Conservation (phyloP, 345 rosid species). For the Eucalyptus lansdowneana region DNA sequence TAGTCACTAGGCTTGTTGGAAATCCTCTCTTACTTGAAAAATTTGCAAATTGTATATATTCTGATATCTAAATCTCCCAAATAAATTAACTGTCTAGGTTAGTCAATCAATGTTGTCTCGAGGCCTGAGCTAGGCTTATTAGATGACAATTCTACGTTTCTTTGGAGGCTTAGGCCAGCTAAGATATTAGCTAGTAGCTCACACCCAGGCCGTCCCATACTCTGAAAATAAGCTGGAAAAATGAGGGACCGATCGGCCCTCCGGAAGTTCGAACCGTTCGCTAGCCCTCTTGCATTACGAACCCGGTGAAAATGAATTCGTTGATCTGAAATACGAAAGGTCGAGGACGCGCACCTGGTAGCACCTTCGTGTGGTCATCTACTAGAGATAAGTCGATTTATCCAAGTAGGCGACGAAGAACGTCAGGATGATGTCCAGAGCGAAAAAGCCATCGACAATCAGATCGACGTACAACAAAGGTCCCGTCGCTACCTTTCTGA, state of each 20-base stretch:
- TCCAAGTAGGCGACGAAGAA: constrained; percentile 91
- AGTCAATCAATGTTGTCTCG: background rate
- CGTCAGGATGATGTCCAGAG: constrained; percentile 64
- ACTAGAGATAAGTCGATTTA: constrained; percentile 58
- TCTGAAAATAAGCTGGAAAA: background rate
- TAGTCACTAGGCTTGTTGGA: background rate
- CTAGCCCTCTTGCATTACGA: background rate
- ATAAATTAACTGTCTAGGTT: background rate
- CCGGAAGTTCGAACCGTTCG: background rate
- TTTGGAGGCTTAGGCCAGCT: background rate
- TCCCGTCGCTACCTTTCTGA: constrained; percentile 42
- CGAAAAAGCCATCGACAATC: constrained; percentile 71
- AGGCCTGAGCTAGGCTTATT: background rate
- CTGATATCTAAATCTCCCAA: background rate
- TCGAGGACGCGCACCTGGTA: constrained; percentile 14
- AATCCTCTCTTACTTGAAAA: background rate
- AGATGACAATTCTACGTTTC: background rate
- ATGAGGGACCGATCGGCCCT: background rate
- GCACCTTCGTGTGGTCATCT: constrained; percentile 69
- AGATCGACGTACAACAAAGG: constrained; percentile 41
- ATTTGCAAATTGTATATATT: background rate
- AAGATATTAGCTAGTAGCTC: background rate
- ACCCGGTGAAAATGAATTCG: background rate
- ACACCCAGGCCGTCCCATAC: background rate
- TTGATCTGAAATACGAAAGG: background rate